Evolutionary conservation across 2,329 filamentous ascomycete genomes (phyloP).

Genomic region (Dichotomopilus funicola): DNA sequence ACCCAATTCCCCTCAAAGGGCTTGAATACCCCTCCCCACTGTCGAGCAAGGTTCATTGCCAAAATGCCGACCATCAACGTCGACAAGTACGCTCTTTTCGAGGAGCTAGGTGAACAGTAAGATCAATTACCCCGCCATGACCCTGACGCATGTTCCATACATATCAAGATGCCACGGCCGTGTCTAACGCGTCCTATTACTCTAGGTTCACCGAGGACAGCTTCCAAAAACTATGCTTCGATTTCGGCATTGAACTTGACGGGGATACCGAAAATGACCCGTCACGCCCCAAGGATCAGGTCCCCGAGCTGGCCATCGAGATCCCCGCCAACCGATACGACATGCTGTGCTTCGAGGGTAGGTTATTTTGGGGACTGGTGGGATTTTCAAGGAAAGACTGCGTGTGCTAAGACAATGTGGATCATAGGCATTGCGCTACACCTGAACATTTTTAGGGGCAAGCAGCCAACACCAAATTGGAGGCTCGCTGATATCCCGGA

Average conservation of each 20-base stretch:
- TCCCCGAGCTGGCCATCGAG: slow-evolving; percentile 93
- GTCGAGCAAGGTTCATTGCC: neutral
- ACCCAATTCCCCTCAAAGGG: slow-evolving; percentile 11
- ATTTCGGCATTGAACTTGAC: slow-evolving; percentile 96
- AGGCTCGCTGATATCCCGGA: slow-evolving; percentile 63
- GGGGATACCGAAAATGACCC: slow-evolving; percentile 76
- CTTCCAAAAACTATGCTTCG: slow-evolving; percentile 97
- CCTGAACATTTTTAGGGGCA: slow-evolving; percentile 88
- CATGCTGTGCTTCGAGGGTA: slow-evolving; percentile 92
- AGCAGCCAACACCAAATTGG: slow-evolving; percentile 71
- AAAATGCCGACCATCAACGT: slow-evolving; percentile 82
- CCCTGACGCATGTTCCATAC: neutral
- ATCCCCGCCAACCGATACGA: slow-evolving; percentile 93
- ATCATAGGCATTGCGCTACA: slow-evolving; percentile 66
- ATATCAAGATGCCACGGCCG: neutral
- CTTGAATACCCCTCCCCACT: no score
- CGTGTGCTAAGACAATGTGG: neutral
- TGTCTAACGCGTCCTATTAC: neutral
- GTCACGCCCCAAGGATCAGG: slow-evolving; percentile 73
- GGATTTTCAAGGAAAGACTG: neutral
- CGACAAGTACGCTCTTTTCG: slow-evolving; percentile 92
- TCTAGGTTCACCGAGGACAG: slow-evolving; percentile 79
- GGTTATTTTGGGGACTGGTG: neutral
- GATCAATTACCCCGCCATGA: slow-evolving; percentile 29
- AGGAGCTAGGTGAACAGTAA: slow-evolving; percentile 84